Conservation (phyloP, 1,284 basidiomycete genomes). For the Athelia sp. region DNA sequence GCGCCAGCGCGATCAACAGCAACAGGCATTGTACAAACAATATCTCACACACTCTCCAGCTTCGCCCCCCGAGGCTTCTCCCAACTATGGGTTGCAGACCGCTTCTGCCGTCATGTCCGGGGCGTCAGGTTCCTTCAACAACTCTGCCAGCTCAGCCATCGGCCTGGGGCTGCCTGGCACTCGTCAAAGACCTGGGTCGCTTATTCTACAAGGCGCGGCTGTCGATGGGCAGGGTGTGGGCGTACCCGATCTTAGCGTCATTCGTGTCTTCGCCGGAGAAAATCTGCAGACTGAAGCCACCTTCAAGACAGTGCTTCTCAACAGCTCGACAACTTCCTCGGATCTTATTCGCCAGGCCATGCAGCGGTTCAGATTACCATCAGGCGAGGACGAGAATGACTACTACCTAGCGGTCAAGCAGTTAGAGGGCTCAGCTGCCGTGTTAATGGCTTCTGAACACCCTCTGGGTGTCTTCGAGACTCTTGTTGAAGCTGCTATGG, state of each 20-base stretch:
- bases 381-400: slow-evolving; percentile 55
- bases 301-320: slow-evolving; percentile 96
- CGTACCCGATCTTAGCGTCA: slow-evolving; percentile 86
- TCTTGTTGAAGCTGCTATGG: slow-evolving; percentile 73
- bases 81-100: slow-evolving; percentile 55
- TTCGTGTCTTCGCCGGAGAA: slow-evolving; percentile 92
- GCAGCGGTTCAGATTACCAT: slow-evolving; percentile 84
- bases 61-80: slow-evolving; percentile 63
- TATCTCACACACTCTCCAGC: slow-evolving; percentile 81
- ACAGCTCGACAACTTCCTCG: slow-evolving; percentile 74
- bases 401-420: slow-evolving; percentile 94
- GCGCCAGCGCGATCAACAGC: slow-evolving; percentile 83
- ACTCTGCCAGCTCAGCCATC: slow-evolving; percentile 25
- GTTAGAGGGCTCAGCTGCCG: slow-evolving; percentile 77
- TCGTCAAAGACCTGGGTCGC: slow-evolving; percentile 65
- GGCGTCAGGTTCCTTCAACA: slow-evolving; percentile 33
- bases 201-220: slow-evolving; percentile 58
- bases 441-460: slow-evolving; percentile 66
- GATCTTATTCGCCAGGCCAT: slow-evolving; percentile 90
- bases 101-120: slow-evolving; percentile 51
- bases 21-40: slow-evolving; percentile 85
- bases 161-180: slow-evolving; percentile 46
- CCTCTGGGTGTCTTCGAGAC: slow-evolving; percentile 86
- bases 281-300: slow-evolving; percentile 88
- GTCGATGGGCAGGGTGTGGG: slow-evolving; percentile 57